A percentile compares a stretch with the other conserved stretches of the same genome.
Conservation (phyloP, 2,329 filamentous ascomycete species). For the Cladosporium sp. region DNA sequence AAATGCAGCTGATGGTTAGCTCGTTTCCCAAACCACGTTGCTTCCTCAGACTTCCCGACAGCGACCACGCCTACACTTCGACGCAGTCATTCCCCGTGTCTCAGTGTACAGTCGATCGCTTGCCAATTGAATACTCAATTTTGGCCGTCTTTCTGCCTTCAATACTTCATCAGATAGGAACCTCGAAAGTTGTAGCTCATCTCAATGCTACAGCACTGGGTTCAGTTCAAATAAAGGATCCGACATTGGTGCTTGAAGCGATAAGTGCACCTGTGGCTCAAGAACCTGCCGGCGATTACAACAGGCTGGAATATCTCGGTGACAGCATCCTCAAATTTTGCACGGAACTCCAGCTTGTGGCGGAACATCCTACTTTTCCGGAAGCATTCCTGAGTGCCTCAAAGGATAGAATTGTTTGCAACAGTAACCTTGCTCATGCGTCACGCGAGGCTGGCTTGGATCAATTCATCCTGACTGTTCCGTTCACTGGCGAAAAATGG, state of each 20-base stretch:
- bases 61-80: conserved; percentile 41
- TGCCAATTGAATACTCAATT: conserved; percentile 50
- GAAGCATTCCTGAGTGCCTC: conserved; percentile 72
- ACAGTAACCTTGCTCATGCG: conserved; percentile 69
- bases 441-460: conserved; percentile 67
- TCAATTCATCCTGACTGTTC: conserved; percentile 68
- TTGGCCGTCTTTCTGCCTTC: conserved; percentile 69
- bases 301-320: conserved; percentile 83
- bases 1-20: conserved; percentile 21
- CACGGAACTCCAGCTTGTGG: conserved; percentile 66
- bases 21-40: conserved; percentile 59
- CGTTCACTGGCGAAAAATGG: conserved; percentile 75
- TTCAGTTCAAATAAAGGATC: conserved; percentile 53
- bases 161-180: conserved; percentile 69
- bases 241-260: conserved; percentile 65
- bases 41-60: conserved; percentile 48
- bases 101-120: conserved; percentile 50
- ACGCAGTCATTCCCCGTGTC: conserved; percentile 52
- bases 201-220: conserved; percentile 60
- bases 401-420: conserved; percentile 71
- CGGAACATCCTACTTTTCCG: conserved; percentile 64
- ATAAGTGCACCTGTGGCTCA: conserved; percentile 66
- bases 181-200: conserved; percentile 60
- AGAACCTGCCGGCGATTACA: conserved; percentile 67
- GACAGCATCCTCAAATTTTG: conserved; percentile 80